phyloP scores from a whole-genome alignment of 2,329 filamentous ascomycete species.

The Teratosphaeria epicoccoides region DNA sequence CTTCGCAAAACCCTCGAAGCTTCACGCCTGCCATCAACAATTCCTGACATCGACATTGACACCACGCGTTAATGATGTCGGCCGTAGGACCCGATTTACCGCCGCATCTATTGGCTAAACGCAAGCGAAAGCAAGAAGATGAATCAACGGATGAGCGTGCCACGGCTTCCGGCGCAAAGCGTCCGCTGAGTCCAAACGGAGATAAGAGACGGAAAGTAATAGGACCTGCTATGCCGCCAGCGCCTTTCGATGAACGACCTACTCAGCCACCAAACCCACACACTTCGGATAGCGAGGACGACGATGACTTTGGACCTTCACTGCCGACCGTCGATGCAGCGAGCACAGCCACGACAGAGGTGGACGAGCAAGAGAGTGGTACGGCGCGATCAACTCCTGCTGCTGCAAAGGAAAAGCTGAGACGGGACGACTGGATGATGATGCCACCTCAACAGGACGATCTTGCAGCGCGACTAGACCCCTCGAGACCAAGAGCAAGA shows the following conservation, averaged over 20 bases:
- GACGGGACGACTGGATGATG: constrained; percentile 61
- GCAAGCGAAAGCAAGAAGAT: constrained; percentile 38
- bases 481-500: constrained; percentile 69
- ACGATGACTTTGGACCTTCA: constrained; percentile 37
- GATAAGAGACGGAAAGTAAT: constrained; percentile 42
- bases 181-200: constrained; percentile 28
- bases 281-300: constrained; percentile 24
- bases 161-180: constrained; percentile 29
- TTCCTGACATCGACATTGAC: neutral
- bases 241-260: constrained; percentile 38
- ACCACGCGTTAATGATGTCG: constrained; percentile 40
- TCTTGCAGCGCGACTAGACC: constrained; percentile 56
- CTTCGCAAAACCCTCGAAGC: neutral
- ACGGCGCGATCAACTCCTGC: neutral
- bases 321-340: constrained; percentile 23
- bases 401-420: constrained; percentile 27
- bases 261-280: constrained; percentile 24
- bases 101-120: constrained; percentile 48
- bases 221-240: constrained; percentile 47
- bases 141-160: constrained; percentile 18
- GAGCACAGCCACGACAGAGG: neutral
- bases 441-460: constrained; percentile 41
- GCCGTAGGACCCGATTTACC: constrained; percentile 62
- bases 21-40: neutral
- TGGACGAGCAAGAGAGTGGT: neutral